Conservation (phyloP, 805 yeast species). For the Nakazawaea molendinolei region DNA sequence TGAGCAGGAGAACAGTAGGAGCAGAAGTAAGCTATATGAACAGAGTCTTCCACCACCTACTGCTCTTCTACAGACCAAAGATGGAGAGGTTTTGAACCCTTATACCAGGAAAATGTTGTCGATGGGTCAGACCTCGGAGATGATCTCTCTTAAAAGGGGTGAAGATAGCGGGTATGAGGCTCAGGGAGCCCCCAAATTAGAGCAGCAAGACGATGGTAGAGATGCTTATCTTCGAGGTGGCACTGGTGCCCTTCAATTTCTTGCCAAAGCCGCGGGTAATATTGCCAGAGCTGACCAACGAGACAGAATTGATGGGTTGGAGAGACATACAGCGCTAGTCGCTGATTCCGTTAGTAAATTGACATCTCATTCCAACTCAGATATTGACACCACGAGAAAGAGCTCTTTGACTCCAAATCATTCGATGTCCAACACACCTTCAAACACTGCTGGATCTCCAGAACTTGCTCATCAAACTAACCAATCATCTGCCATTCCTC, state of each 20-base stretch:
- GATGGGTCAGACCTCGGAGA: too few relatives aligned
- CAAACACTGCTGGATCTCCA: neutral
- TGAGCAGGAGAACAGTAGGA: neutral
- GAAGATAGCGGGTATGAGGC: too few relatives aligned
- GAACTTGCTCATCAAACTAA: neutral
- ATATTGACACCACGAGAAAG: neutral
- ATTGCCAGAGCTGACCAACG: slow-evolving; percentile 64
- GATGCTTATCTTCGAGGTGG: too few relatives aligned
- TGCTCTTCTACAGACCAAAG: slow-evolving; percentile 4
- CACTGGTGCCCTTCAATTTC: slow-evolving; percentile 56
- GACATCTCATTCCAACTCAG: slow-evolving; percentile 2
- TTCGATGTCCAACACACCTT: neutral
- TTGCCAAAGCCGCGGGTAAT: slow-evolving; percentile 76
- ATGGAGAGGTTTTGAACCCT: slow-evolving; percentile 7
- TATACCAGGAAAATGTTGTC: slow-evolving; percentile 11
- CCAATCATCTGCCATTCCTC: neutral
- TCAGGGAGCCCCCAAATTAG: too few relatives aligned
- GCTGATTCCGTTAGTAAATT: slow-evolving; percentile 11
- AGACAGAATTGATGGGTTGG: slow-evolving; percentile 49
- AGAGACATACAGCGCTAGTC: slow-evolving; percentile 42
- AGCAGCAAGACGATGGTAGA: too few relatives aligned
- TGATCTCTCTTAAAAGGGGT: too few relatives aligned
- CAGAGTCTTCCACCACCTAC: slow-evolving; percentile 7
- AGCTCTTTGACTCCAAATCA: too few relatives aligned
- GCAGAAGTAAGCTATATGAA: neutral